Percentiles rank a stretch among this genome's conserved stretches.
Conservation (phyloP, 169 alveolate species). For the Perkinsus marinus region DNA sequence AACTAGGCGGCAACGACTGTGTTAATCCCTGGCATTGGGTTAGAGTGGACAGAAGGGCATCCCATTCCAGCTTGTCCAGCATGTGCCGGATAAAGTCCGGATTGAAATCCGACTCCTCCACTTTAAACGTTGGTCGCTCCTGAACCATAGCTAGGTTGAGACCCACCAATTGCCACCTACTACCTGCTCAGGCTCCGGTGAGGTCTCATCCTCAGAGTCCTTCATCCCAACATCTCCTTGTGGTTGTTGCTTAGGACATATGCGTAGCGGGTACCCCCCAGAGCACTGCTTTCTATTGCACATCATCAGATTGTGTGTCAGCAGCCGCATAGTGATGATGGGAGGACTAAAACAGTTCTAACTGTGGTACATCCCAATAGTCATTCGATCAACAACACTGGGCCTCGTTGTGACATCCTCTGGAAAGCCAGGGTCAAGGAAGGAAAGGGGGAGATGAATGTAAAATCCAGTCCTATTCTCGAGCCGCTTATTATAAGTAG, state of each 20-base stretch:
- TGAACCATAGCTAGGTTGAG: conserved; percentile 8
- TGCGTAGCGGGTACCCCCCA: conserved; percentile 6
- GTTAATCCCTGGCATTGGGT: conserved; percentile 13
- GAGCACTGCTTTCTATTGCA: conserved; percentile 28
- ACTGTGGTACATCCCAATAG: not conserved
- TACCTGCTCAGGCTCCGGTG: conserved; percentile 11
- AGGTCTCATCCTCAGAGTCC: not conserved
- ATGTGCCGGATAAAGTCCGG: conserved; percentile 13
- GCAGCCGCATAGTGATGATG: conserved; percentile 16
- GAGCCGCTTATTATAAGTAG: too few relatives aligned
- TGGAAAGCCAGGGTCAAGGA: too few relatives aligned
- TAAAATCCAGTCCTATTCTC: too few relatives aligned
- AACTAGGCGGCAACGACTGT: conserved; percentile 17
- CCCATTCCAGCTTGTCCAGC: conserved; percentile 34
- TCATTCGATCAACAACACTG: too few relatives aligned
- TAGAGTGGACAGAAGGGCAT: conserved; percentile 21
- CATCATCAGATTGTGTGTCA: conserved; percentile 29
- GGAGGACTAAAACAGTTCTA: not conserved
- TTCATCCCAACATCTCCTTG: not conserved
- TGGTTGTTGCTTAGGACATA: not conserved
- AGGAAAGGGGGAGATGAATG: too few relatives aligned
- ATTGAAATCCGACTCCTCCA: conserved; percentile 16
- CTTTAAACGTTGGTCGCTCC: conserved; percentile 8
- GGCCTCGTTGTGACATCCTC: too few relatives aligned
- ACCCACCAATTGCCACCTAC: not conserved